Percentiles rank a stretch among this genome's conserved stretches.
Evolutionary conservation across 2,329 filamentous ascomycete genomes (phyloP).

Genomic region (Penicillium sp.): DNA sequence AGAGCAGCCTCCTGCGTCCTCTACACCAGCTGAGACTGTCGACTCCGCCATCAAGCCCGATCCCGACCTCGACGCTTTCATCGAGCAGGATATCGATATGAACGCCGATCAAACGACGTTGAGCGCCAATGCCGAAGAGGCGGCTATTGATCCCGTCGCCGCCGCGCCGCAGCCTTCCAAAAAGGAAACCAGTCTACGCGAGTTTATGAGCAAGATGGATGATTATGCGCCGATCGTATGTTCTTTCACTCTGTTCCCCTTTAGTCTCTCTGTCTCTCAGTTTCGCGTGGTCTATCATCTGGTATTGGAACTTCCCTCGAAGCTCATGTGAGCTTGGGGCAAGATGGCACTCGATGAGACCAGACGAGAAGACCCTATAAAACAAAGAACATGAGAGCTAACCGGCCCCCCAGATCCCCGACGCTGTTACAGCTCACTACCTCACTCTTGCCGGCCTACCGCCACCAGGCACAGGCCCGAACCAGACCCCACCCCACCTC

Average conservation of each 20-base stretch:
- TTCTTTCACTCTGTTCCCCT: conserved; percentile 13
- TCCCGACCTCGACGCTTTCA: conserved; percentile 31
- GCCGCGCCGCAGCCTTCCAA: conserved; percentile 60
- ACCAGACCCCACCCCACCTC: conserved; percentile 70
- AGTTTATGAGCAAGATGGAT: conserved; percentile 95
- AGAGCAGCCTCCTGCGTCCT: conserved; percentile 19
- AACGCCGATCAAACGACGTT: conserved; percentile 20
- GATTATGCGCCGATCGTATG: conserved; percentile 94
- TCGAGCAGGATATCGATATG: conserved; percentile 39
- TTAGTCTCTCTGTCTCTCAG: neutral
- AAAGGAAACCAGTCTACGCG: conserved; percentile 87
- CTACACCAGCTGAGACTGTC: conserved; percentile 15
- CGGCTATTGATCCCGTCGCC: conserved; percentile 31
- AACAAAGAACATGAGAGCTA: conserved; percentile 5
- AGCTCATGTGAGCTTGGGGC: neutral
- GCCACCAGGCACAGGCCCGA: conserved; percentile 77
- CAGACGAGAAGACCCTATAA: neutral
- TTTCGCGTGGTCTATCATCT: neutral
- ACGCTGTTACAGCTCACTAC: conserved; percentile 97
- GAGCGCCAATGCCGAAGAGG: conserved; percentile 6
- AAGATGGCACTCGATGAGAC: neutral
- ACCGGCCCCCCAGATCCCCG: conserved; percentile 69
- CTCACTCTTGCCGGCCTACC: conserved; percentile 92
- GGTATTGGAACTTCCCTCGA: neutral
- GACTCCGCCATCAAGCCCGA: conserved; percentile 23